Evolutionary conservation across 257 asterid genomes (phyloP).

Genomic region (Plantago major): DNA sequence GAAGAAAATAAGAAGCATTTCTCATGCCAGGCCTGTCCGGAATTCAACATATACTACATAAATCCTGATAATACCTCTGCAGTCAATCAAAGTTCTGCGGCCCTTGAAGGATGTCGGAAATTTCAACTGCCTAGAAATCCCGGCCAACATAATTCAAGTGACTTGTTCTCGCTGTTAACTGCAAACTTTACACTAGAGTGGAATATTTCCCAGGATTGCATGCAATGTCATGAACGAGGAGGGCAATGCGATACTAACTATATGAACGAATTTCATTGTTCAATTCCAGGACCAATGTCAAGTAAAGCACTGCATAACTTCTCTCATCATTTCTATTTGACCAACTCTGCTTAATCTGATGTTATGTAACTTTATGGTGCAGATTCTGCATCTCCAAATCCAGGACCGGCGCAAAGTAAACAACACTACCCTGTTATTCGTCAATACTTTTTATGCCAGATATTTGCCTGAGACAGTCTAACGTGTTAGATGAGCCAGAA

Average conservation of each 20-base stretch:
- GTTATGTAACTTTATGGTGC: too few species aligned
- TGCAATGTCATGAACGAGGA: slow-evolving; percentile 18
- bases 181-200: slow-evolving; percentile 14
- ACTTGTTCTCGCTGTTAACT: slow-evolving; percentile 3
- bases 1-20: neutral
- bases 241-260: slow-evolving; percentile 10
- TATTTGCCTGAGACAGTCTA: too few species aligned
- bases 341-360: too few species aligned
- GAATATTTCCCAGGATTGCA: slow-evolving; percentile 24
- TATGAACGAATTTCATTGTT: too few species aligned
- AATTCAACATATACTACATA: neutral
- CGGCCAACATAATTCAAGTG: neutral
- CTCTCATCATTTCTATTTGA: too few species aligned
- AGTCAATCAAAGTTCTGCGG: neutral
- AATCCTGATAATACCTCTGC: neutral
- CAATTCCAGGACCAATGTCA: too few species aligned
- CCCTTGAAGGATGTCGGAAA: neutral
- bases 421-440: too few species aligned
- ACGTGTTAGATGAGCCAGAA: too few species aligned
- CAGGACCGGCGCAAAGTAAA: too few species aligned
- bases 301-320: too few species aligned
- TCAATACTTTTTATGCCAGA: too few species aligned
- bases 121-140: slow-evolving; percentile 17
- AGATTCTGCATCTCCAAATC: too few species aligned
- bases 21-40: neutral